phyloP scores from a whole-genome alignment of 2,329 filamentous ascomycete genomes.

The Xylaria sp. region DNA sequence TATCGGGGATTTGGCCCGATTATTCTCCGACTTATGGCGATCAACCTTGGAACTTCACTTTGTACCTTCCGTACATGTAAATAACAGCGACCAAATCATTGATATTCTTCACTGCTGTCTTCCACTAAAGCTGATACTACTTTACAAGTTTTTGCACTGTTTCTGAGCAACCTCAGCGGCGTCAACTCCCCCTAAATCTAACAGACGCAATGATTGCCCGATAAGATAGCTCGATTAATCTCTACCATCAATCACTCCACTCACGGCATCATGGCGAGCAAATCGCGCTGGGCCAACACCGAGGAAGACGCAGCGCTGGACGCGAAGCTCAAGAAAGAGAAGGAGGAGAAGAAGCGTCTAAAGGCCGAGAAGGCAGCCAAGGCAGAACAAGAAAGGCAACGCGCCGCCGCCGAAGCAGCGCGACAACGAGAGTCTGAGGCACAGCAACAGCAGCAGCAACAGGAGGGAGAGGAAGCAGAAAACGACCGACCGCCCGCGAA shows the following conservation, averaged over 20 bases:
- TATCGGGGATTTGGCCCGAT: constrained; percentile 38
- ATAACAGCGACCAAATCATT: too few species aligned
- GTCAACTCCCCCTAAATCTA: background rate
- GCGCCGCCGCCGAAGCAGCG: constrained; percentile 46
- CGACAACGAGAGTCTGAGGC: constrained; percentile 45
- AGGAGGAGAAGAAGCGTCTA: constrained; percentile 85
- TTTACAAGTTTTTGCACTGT: background rate
- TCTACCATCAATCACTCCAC: constrained; percentile 5
- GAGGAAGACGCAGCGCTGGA: constrained; percentile 82
- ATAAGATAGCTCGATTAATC: constrained; percentile 13
- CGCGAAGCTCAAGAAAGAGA: constrained; percentile 78
- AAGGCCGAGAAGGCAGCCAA: constrained; percentile 84
- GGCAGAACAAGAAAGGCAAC: constrained; percentile 64
- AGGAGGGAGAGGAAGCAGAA: constrained; percentile 45
- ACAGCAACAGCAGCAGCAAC: constrained; percentile 5
- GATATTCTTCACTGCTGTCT: too few species aligned
- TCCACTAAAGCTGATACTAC: background rate
- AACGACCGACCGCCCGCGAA: constrained; percentile 63
- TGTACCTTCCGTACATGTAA: background rate
- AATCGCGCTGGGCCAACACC: constrained; percentile 88
- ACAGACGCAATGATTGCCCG: constrained; percentile 15
- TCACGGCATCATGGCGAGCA: constrained; percentile 64
- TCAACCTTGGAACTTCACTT: constrained; percentile 19
- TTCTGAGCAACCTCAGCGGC: background rate
- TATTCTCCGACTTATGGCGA: constrained; percentile 39